phyloP scores from a whole-genome alignment of 108 stramenopile genomes.

The Bacterosira constricta region DNA sequence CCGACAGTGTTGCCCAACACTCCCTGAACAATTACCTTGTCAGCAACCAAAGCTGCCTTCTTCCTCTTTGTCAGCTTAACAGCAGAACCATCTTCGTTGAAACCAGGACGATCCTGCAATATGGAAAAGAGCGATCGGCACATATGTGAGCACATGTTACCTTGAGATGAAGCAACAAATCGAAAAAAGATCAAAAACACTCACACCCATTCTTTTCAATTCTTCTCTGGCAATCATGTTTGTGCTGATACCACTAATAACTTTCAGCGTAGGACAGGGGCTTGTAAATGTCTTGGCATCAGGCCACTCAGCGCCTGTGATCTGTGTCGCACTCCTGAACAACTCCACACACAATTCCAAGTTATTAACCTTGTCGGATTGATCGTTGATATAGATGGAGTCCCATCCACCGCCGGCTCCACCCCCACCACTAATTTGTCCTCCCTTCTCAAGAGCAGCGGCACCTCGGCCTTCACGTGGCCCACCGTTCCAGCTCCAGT shows the following conservation, averaged over 20 bases:
- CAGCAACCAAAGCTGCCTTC: slow-evolving; percentile 60
- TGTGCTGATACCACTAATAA: slow-evolving; percentile 77
- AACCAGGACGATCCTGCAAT: slow-evolving; percentile 66
- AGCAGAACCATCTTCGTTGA: slow-evolving; percentile 57
- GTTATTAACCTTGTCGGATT: slow-evolving; percentile 85
- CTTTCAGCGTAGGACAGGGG: slow-evolving; percentile 90
- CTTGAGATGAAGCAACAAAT: neutral
- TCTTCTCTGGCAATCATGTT: slow-evolving; percentile 83
- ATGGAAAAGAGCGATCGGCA: neutral
- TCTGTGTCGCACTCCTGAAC: slow-evolving; percentile 69
- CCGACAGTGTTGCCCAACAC: slow-evolving; percentile 78
- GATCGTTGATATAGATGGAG: slow-evolving; percentile 90
- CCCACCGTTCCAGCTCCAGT: slow-evolving; percentile 75
- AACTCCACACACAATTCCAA: slow-evolving; percentile 69
- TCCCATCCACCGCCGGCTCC: slow-evolving; percentile 90
- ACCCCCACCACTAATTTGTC: slow-evolving; percentile 83
- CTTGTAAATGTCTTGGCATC: slow-evolving; percentile 66
- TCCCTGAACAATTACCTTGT: slow-evolving; percentile 62
- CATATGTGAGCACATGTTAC: neutral
- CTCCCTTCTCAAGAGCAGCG: slow-evolving; percentile 86
- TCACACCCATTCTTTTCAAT: slow-evolving; percentile 75
- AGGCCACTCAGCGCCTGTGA: slow-evolving; percentile 88
- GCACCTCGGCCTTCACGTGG: slow-evolving; percentile 89
- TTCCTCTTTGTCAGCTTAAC: slow-evolving; percentile 60
- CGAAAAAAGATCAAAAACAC: neutral